phyloP scores from a whole-genome alignment of 805 yeast genomes.

The Nakazawaea holstii region DNA sequence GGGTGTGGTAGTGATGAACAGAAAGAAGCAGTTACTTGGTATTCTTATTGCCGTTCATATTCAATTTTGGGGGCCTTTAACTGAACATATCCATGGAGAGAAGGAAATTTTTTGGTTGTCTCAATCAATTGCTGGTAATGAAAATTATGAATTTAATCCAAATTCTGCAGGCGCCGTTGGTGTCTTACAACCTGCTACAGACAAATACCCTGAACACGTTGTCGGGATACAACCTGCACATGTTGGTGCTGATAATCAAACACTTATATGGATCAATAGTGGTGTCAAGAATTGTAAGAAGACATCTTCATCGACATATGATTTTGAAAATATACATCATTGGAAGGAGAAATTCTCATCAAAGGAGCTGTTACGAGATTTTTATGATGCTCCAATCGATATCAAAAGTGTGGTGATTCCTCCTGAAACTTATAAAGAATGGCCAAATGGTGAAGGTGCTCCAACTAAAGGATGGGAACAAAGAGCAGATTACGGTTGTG shows the following conservation, averaged over 20 bases:
- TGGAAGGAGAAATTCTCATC: conserved; percentile 17
- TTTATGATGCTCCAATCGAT: conserved; percentile 33
- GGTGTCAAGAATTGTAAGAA: conserved; percentile 60
- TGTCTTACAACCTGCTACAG: conserved; percentile 23
- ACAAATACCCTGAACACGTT: conserved; percentile 3
- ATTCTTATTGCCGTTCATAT: conserved; percentile 37
- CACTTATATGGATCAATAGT: conserved; percentile 66
- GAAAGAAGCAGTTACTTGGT: conserved; percentile 43
- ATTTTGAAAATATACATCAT: conserved; percentile 27
- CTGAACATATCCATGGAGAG: conserved; percentile 66
- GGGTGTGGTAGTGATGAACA: conserved; percentile 43
- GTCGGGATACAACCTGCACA: conserved; percentile 48
- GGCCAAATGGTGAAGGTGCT: conserved; percentile 29
- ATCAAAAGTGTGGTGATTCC: conserved; percentile 39
- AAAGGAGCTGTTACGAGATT: conserved; percentile 23
- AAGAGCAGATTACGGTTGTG: conserved; percentile 43
- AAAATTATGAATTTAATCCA: conserved; percentile 43
- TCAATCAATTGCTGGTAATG: conserved; percentile 52
- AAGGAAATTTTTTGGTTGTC: conserved; percentile 77
- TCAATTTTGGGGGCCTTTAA: conserved; percentile 37
- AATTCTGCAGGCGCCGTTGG: conserved; percentile 57
- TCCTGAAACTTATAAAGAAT: conserved; percentile 39
- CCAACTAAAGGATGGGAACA: conserved; percentile 50
- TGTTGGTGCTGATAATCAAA: conserved; percentile 42
- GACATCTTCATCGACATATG: conserved; percentile 31